These are phyloP conservation scores for Mucor piriformis DNA, from an alignment of 371 early-diverging fungal species.

Conservation along the genomic window DNA sequence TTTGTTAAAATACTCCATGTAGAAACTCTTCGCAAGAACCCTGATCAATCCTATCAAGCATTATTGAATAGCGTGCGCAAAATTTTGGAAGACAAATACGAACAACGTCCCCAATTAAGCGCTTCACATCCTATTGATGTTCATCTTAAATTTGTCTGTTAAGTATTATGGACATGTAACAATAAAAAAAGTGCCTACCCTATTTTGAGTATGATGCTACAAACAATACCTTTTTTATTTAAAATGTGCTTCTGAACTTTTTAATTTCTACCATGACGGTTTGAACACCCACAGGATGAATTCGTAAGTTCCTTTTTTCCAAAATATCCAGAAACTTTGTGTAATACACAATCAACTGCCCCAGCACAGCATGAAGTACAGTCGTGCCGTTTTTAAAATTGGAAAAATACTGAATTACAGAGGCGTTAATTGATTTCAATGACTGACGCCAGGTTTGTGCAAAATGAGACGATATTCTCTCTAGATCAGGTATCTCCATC, in stretches of 20 bases:
- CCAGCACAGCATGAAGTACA: conserved; percentile 84
- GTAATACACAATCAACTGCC: conserved; percentile 86
- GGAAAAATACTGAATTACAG: conserved; percentile 85
- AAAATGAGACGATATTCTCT: conserved; percentile 73
- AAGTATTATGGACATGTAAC: background rate
- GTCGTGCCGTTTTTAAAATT: conserved; percentile 91
- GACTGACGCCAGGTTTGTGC: conserved; percentile 79
- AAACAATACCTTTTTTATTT: conserved; percentile 4
- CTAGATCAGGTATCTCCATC: conserved; percentile 46
- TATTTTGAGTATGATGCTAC: too few species aligned
- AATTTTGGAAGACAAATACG: conserved; percentile 28
- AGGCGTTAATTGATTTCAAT: conserved; percentile 75
- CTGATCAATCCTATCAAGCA: conserved; percentile 31
- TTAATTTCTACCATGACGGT: conserved; percentile 93
- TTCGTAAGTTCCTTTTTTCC: conserved; percentile 62
- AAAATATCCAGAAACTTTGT: conserved; percentile 78
- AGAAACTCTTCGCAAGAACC: conserved; percentile 31
- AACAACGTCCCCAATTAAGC: conserved; percentile 37
- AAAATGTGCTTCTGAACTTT: conserved; percentile 80
- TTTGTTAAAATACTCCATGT: background rate
- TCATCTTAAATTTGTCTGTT: conserved; percentile 32
- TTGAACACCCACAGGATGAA: conserved; percentile 87
- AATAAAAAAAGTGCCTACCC: too few species aligned
- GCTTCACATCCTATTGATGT: conserved; percentile 39
- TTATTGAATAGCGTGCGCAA: conserved; percentile 32